A percentile compares a stretch with the other conserved stretches of the same genome.
Conservation (phyloP, 176 grass and related monocot genomes). For the Zoysia japonica region DNA sequence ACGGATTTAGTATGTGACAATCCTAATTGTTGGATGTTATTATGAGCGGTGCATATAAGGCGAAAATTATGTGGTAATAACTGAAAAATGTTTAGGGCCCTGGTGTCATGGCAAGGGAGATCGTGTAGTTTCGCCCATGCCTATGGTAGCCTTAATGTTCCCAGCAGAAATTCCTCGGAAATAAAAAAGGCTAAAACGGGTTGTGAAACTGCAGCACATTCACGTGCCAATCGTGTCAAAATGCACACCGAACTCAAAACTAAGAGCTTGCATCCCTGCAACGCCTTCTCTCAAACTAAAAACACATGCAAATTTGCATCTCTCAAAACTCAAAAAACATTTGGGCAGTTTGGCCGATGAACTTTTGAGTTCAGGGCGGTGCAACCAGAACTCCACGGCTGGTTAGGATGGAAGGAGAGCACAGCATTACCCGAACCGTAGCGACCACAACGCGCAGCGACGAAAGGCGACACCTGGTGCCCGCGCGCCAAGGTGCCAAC, state of each 20-base stretch:
- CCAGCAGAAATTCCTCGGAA: too few relatives aligned
- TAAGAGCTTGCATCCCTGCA: not conserved
- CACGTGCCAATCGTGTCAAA: constrained; percentile 23
- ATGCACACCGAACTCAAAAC: not conserved
- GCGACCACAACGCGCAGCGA: not conserved
- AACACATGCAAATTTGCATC: not conserved
- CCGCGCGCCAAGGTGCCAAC: not conserved
- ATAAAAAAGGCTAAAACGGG: not conserved
- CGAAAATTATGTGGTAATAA: too few relatives aligned
- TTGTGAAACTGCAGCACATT: not conserved
- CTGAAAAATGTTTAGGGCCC: too few relatives aligned
- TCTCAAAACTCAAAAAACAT: not conserved
- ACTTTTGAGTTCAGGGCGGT: constrained; percentile 5
- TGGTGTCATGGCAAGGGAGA: too few relatives aligned
- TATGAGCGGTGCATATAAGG: too few relatives aligned
- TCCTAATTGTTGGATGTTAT: too few relatives aligned
- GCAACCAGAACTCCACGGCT: not conserved
- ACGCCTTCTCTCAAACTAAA: not conserved
- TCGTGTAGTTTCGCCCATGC: too few relatives aligned
- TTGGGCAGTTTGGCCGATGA: constrained; percentile 28
- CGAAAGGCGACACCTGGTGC: not conserved
- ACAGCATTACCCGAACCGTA: constrained; percentile 13
- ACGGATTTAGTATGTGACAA: too few relatives aligned
- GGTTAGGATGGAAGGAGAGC: not conserved
- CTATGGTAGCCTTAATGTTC: too few relatives aligned